Evolutionary conservation across 208 protist genomes (phyloP).

Genomic region (Trypanosoma platydactyli): DNA sequence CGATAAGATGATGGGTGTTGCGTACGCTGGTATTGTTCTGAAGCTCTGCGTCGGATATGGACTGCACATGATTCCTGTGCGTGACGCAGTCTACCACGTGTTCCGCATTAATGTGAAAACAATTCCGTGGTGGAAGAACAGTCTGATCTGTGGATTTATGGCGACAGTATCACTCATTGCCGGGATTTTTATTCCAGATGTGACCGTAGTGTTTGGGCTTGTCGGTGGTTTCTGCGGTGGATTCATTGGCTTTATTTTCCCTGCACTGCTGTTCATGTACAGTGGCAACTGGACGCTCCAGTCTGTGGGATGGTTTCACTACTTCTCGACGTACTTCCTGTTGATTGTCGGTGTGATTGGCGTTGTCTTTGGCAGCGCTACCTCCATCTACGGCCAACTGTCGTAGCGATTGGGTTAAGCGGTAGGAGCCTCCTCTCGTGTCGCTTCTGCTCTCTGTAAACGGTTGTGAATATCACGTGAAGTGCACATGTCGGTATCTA

Average conservation of each 20-base stretch:
- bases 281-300: conserved; percentile 39
- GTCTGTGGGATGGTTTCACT: conserved; percentile 42
- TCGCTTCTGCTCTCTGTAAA: too few relatives aligned
- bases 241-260: conserved; percentile 68
- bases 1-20: conserved; percentile 49
- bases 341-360: conserved; percentile 54
- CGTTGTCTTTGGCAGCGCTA: conserved; percentile 54
- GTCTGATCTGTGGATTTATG: conserved; percentile 32
- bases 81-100: conserved; percentile 66
- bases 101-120: conserved; percentile 40
- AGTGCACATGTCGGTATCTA: too few relatives aligned
- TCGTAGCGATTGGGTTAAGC: neutral
- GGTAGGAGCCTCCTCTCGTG: too few relatives aligned
- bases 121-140: conserved; percentile 57
- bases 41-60: conserved; percentile 67
- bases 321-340: conserved; percentile 44
- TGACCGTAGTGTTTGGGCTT: conserved; percentile 73
- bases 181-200: conserved; percentile 63
- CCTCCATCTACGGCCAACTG: conserved; percentile 44
- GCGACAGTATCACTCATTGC: conserved; percentile 39
- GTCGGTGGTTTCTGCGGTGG: conserved; percentile 52
- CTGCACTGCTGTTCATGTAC: conserved; percentile 62
- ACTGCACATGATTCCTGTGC: conserved; percentile 62
- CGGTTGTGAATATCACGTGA: too few relatives aligned
- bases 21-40: conserved; percentile 57